Conservation (phyloP, 257 asterid species). For the Gentiana macrophylla region DNA sequence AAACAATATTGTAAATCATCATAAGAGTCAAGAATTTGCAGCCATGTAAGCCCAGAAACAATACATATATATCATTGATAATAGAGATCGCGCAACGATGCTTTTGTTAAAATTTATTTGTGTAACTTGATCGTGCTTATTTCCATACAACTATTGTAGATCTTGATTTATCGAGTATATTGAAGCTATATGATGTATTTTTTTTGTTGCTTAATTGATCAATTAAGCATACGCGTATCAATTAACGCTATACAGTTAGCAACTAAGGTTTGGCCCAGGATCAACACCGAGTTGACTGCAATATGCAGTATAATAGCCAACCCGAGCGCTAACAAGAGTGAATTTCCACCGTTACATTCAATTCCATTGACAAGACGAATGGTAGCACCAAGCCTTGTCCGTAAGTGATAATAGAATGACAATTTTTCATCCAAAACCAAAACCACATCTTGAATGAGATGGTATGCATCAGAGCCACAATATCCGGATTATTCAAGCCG, state of each 20-base stretch:
- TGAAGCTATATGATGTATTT: too few species aligned
- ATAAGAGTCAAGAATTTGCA: too few species aligned
- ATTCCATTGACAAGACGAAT: slow-evolving; percentile 5
- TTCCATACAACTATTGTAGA: too few species aligned
- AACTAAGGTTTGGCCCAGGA: slow-evolving; percentile 4
- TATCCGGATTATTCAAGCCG: slow-evolving; percentile 3
- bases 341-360: slow-evolving; percentile 3
- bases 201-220: too few species aligned
- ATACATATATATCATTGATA: too few species aligned
- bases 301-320: background rate
- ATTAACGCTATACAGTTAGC: background rate
- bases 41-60: too few species aligned
- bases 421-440: slow-evolving; percentile 12
- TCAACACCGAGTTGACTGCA: slow-evolving; percentile 5
- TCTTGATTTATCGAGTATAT: too few species aligned
- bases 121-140: too few species aligned
- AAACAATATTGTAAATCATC: too few species aligned
- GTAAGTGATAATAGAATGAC: slow-evolving; percentile 4
- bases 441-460: slow-evolving; percentile 8
- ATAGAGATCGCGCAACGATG: too few species aligned
- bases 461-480: background rate
- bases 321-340: slow-evolving; percentile 2
- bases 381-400: slow-evolving; percentile 6
- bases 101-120: too few species aligned
- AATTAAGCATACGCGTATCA: too few species aligned